Base-by-base conservation (phyloP, 2,329 filamentous ascomycete genomes). In the Arthrobotrys entomopaga region DNA sequence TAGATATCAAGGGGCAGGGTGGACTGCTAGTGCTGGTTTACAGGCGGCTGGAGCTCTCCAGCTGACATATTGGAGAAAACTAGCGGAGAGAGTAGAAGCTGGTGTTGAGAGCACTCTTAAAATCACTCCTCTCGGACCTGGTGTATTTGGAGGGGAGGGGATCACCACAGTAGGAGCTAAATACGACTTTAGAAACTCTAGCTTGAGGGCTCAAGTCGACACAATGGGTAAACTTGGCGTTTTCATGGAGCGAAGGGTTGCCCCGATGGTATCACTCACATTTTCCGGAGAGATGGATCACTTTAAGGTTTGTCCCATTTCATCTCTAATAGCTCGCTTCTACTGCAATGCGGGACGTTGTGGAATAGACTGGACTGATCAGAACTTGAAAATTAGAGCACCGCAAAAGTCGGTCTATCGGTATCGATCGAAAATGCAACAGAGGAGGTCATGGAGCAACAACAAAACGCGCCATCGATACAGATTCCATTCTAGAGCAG, bases 221-320 rank as follows among this genome's bases (percentile, higher is more conserved):
- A 96, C 93, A 80, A 89, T 92, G 81, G 95, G 95, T 82, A 97
- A 96, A 85, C 86, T 99, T 75, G 92, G 91, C 83, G 95, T 92
- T 81, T 84, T 97, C 80, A 84, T 98, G 78, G 95, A 99, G 86
- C 98, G 97, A 89, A 90, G 93, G 80, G 91, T 99, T 80, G 93
- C 93, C 29, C 92, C 93, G 77, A 91, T 93, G 26, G 93, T 99
- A 71, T 91, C 90, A 82, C 88, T 99, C 84, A 96, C 93, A 69
- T 97, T 99, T 83, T 92, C 93, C 65, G 94, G 93, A 78, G 95
- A 98, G 81, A 92, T 99, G 80, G 95, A 99, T 83, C 94, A 99
- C 84, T 88, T 89, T 79, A 93, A 93, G 85, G 95, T 97, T 87
- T 82, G 91, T 86, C 63, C 54, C 19, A 76, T 73, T 52, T 50